Evolutionary conservation across 177 flowering plant species (phyloP).

Genomic region (Vitis hybrid): DNA sequence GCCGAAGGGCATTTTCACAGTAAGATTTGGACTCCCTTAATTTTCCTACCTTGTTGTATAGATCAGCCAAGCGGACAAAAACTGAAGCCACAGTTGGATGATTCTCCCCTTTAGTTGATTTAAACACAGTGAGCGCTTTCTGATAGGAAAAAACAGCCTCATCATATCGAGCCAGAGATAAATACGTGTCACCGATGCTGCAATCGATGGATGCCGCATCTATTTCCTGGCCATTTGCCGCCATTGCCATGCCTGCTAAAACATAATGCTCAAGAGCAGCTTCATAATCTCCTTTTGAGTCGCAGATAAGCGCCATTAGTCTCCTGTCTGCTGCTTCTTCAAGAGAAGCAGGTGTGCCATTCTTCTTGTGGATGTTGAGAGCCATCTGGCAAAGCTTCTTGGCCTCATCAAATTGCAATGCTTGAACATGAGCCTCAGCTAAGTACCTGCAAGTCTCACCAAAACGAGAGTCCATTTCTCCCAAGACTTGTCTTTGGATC

Average conservation of each 20-base stretch:
- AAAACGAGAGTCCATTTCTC: constrained; percentile 51
- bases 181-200: constrained; percentile 57
- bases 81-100: constrained; percentile 55
- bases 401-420: constrained; percentile 60
- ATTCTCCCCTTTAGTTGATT: constrained; percentile 48
- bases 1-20: constrained; percentile 47
- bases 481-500: constrained; percentile 53
- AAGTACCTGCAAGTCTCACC: constrained; percentile 52
- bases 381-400: constrained; percentile 54
- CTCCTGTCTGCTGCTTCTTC: constrained; percentile 57
- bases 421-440: constrained; percentile 58
- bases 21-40: constrained; percentile 53
- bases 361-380: constrained; percentile 42
- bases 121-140: constrained; percentile 47
- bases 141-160: constrained; percentile 55
- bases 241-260: constrained; percentile 49
- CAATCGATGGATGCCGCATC: constrained; percentile 50
- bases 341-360: constrained; percentile 35
- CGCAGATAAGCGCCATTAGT: constrained; percentile 58
- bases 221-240: constrained; percentile 34
- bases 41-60: constrained; percentile 55
- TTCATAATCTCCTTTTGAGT: constrained; percentile 52
- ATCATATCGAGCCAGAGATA: constrained; percentile 49
- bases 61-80: constrained; percentile 51
- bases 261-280: constrained; percentile 53